phyloP scores from a whole-genome alignment of 768 basidiomycete species.

The Chiua virens region DNA sequence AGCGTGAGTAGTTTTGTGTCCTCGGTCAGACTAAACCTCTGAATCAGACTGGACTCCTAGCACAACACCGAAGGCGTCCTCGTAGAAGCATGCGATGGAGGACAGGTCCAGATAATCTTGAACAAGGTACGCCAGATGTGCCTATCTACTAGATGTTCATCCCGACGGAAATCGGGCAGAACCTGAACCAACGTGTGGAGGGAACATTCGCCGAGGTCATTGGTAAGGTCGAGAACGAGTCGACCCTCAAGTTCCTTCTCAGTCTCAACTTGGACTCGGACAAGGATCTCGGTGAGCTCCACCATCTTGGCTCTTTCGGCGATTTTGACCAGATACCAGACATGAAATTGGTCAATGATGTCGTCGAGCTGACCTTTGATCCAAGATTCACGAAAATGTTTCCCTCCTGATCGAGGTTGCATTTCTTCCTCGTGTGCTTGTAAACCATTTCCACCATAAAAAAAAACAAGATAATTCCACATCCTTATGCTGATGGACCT shows the following conservation, averaged over 20 bases:
- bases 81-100: slow-evolving; percentile 68
- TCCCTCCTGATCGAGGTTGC: slow-evolving; percentile 15
- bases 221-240: slow-evolving; percentile 55
- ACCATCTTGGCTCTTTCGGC: background rate
- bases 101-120: slow-evolving; percentile 52
- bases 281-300: slow-evolving; percentile 56
- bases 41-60: slow-evolving; percentile 17
- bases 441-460: background rate
- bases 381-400: slow-evolving; percentile 55
- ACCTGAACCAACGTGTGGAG: slow-evolving; percentile 43
- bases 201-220: slow-evolving; percentile 68
- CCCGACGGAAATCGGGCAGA: background rate
- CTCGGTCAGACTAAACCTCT: background rate
- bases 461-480: background rate
- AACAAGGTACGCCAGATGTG: slow-evolving; percentile 34
- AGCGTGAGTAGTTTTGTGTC: slow-evolving; percentile 39
- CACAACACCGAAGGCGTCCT: slow-evolving; percentile 45
- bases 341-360: slow-evolving; percentile 60
- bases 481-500: slow-evolving; percentile 30
- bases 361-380: slow-evolving; percentile 61
- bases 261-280: slow-evolving; percentile 53
- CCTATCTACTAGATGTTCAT: background rate
- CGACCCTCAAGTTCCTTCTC: slow-evolving; percentile 55
- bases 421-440: background rate
- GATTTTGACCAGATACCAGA: slow-evolving; percentile 37